Conservation (phyloP, 768 basidiomycete genomes). For the Suillus subaureus region DNA sequence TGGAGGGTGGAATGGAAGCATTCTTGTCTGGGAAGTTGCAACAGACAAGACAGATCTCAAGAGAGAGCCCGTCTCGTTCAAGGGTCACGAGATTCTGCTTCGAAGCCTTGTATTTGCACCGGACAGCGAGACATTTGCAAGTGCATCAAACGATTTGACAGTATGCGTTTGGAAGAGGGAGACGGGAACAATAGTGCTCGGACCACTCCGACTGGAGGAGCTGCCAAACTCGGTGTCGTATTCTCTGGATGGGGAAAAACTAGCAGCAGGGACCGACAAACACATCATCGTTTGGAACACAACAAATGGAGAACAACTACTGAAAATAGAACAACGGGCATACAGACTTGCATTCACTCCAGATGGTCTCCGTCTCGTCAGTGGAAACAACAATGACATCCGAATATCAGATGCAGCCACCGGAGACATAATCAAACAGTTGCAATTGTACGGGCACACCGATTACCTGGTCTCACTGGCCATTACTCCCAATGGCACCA, state of each 20-base stretch:
- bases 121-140: conserved; percentile 1
- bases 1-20: conserved; percentile 8
- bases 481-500: background rate
- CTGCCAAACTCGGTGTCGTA: background rate
- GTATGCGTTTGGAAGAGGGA: background rate
- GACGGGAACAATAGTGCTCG: background rate
- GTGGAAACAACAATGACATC: background rate
- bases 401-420: background rate
- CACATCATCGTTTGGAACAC: conserved; percentile 3
- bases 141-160: background rate
- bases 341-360: background rate
- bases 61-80: background rate
- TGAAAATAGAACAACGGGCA: background rate
- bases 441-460: background rate
- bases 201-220: background rate
- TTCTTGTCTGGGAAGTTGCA: conserved; percentile 5
- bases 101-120: background rate
- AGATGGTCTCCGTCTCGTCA: background rate
- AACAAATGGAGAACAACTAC: background rate
- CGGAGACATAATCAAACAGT: background rate
- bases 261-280: conserved; percentile 12
- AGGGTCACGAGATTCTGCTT: background rate
- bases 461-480: background rate
- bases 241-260: background rate
- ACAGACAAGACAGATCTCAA: background rate